These are phyloP conservation scores for Serendipita sp. DNA, from an alignment of 1,284 basidiomycete genomes.

Conservation along the genomic window DNA sequence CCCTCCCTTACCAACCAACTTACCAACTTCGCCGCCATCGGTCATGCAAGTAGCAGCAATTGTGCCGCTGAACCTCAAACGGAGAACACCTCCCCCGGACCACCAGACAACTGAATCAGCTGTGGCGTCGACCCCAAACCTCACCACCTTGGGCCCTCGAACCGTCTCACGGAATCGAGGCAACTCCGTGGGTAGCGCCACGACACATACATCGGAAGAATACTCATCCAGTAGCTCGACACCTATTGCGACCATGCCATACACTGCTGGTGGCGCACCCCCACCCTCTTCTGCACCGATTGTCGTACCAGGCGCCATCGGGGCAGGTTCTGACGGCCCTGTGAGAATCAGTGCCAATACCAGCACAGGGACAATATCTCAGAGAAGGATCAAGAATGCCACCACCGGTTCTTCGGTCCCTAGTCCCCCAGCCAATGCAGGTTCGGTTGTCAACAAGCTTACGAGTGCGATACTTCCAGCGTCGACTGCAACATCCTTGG, in stretches of 20 bases:
- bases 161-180: not conserved
- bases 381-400: conserved; percentile 41
- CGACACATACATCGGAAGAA: not conserved
- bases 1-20: not conserved
- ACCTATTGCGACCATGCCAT: not conserved
- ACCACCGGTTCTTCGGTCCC: conserved; percentile 22
- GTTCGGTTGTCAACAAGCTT: conserved; percentile 28
- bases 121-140: not conserved
- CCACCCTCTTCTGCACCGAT: not conserved
- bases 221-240: not conserved
- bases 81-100: not conserved
- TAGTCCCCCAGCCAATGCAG: conserved; percentile 27
- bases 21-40: not conserved
- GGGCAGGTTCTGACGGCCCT: conserved; percentile 9
- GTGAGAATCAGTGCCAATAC: conserved; percentile 40
- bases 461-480: conserved; percentile 21
- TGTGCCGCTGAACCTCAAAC: not conserved
- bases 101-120: not conserved
- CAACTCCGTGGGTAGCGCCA: not conserved
- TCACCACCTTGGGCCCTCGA: not conserved
- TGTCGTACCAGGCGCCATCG: not conserved
- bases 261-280: not conserved
- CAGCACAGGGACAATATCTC: conserved; percentile 49
- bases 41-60: not conserved
- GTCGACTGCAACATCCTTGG: conserved; percentile 22